Evolutionary conservation across 345 rosid species (phyloP), one percentile per base, ranked within the genome.

Genomic region (Syzygium grande): DNA sequence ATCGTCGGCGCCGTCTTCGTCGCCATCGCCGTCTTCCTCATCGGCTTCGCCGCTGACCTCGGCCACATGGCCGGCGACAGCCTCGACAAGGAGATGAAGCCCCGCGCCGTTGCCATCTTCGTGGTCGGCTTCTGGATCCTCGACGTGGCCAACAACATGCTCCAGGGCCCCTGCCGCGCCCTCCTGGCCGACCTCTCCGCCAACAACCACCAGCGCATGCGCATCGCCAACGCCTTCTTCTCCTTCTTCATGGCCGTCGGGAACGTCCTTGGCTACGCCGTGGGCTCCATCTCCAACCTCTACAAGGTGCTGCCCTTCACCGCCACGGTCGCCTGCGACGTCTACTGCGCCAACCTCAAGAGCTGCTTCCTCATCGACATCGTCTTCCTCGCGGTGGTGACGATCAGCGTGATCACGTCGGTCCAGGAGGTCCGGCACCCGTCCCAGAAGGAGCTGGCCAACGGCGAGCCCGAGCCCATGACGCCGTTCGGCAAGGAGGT

Each of bases 191-290:
- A 98, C 79, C 90, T 98, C 10, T 93, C 98, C 2, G 96, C 94
- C 0, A 89, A 86, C 3, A 90, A 91, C 90, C 94, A 95, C 11
- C 92, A 86, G 86, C 93, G 90, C 87, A 96, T 92, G 65, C 88
- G 98, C 3, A 77, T 89, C 4, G 94, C 98, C 15, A 98, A 96
- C 90, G 89, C 93, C 6, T 90, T 93, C 85, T 98, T 89, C 88
- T 94, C 99, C 10, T 96, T 96, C 88, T 97, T 97, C 92, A 97
- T 96, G 99, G 98, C 99, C 46, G 92, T 97, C 9, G 99, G 99
- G 10, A 95, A 95, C 88, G 94, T 96, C 25, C 93, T 95, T 5
- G 99, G 99, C 7, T 98, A 86, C 90, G 98, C 95, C 52, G 95
- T 96, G 6, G 99, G 99, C 1, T 93, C 97, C 55, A 91, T 94